Evolutionary conservation across 768 basidiomycete genomes (phyloP), one percentile per base, ranked within the genome.

Genomic region (Lactarius deliciosus): DNA sequence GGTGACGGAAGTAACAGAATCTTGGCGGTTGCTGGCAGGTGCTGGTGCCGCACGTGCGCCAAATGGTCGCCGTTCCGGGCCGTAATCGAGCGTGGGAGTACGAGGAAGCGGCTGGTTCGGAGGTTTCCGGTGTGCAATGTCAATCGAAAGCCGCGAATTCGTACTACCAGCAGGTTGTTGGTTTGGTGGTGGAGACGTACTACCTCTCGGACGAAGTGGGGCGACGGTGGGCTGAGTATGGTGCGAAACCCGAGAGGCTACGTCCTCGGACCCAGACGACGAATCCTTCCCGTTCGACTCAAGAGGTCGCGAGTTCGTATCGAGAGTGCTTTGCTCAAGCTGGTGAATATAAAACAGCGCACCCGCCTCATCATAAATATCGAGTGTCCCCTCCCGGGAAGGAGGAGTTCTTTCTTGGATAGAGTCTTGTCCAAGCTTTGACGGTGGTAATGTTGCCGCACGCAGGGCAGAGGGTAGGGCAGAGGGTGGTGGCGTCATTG

Each of bases 321-420:
- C 72, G 68, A 43, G 50, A 41, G 63, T 11, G 22, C 60, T 72
- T 73, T 76, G 65, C 38, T 82, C 81, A 59, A 82, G 75, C 68
- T 89, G 83, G 66, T 85, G 85, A 84, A 91, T 87, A 73, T 86
- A 89, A 76, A 83, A 90, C 53, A 90, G 74, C 15, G 88, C 86
- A 30, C 86, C 85, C 13, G 85, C 85, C 72, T 89, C 87, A 62
- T 79, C 76, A 57, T 79, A 77, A 32, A 88, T 71, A 54, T 77
- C 77, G 57, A 79, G 50, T 25, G 30, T 73, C 25, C 74, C 75
- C 40, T 74, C 72, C 22, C 22, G 61, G 54, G 67, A 56, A 13
- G 57, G 43, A 54, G 59, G 40, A 28, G 63, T 69, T 63, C 38
- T 63, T 25, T 64, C 63, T 25, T 70, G 68, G 6, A 69, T 59